Evolutionary conservation across 73 alveolate genomes (phyloP), one percentile per base, ranked within the genome.

Genomic region (Blepharisma japonicum): DNA sequence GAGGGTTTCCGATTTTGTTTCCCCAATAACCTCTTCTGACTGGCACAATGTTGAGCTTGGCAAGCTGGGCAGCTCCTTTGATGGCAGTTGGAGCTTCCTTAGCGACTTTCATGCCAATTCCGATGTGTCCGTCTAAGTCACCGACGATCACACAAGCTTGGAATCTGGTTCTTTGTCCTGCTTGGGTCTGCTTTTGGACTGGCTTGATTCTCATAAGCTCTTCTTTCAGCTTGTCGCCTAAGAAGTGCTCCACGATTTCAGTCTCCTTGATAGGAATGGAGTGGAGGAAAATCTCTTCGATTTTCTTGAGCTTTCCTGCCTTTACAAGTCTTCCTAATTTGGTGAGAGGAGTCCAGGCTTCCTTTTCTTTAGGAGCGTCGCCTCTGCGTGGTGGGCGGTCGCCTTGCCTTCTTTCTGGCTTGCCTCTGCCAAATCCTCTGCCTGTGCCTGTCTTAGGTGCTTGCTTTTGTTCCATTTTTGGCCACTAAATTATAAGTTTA

Each of bases 1-100:
- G 99, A 81, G 98, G 99, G 81, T 81, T 54, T 53, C 99, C 99
- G 96, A 98, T 93, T 92, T 95, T 94, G 97, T 95, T 97, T 27
- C 99, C 99, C 99, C 99, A 97, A 93, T 97, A 98, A 45, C 99
- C 99, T 86, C 99, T 94, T 87, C 99, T 96, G 67, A 97, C 99
- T 68, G 99, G 99, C 85, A 98, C 87, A 86, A 98, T 88, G 91
- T 90, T 91, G 88, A 98, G 91, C 94, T 98, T 98, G 54, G 99
- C 99, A 47, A 94, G 94, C 66, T 87, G 92, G 83, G 92, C 94
- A 68, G 99, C 99, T 32, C 99, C 99, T 84, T 95, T 96, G 91
- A 98, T 98, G 79, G 99, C 99, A 56, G 89, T 72, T 45, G 86
- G 82, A 27, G 81, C 90, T 77, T 85, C 92, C 18, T 78, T 76